phyloP scores from a whole-genome alignment of 2,329 filamentous ascomycete genomes.

The Zymoseptoria crescenta region DNA sequence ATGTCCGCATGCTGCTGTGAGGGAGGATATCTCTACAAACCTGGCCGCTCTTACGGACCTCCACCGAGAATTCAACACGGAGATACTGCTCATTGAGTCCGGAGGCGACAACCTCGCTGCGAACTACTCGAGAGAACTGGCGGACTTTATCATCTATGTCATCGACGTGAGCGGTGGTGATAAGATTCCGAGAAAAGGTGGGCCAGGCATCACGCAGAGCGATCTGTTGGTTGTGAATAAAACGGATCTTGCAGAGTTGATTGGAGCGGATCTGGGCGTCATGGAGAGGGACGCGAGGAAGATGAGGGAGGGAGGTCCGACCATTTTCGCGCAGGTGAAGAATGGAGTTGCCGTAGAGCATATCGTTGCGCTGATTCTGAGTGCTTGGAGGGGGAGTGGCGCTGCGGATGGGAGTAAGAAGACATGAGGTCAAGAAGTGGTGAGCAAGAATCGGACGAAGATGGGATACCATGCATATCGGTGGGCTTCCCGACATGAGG shows the following conservation, averaged over 20 bases:
- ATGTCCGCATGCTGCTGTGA: slow-evolving; percentile 92
- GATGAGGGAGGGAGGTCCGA: slow-evolving; percentile 92
- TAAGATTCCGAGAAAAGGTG: slow-evolving; percentile 93
- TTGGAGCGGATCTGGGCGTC: slow-evolving; percentile 81
- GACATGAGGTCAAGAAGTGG: background rate
- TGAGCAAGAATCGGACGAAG: background rate
- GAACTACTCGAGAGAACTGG: slow-evolving; percentile 90
- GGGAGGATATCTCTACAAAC: slow-evolving; percentile 93
- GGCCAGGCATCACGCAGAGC: slow-evolving; percentile 92
- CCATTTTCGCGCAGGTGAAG: slow-evolving; percentile 97
- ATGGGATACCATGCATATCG: no score
- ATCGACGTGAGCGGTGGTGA: slow-evolving; percentile 96
- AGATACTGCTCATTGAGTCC: slow-evolving; percentile 87
- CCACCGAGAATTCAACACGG: slow-evolving; percentile 69
- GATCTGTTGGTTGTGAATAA: slow-evolving; percentile 94
- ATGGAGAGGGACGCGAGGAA: slow-evolving; percentile 93
- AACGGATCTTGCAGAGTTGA: slow-evolving; percentile 82
- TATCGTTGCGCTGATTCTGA: slow-evolving; percentile 80
- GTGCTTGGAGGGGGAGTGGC: slow-evolving; percentile 86
- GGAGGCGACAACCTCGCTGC: slow-evolving; percentile 95
- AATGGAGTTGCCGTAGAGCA: slow-evolving; percentile 74
- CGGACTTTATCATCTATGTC: slow-evolving; percentile 97
- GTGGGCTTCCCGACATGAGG: no score
- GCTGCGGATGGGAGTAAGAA: slow-evolving; percentile 38
- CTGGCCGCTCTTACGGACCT: slow-evolving; percentile 85